These are phyloP conservation scores for Pascua sp. DNA, from an alignment of 1,284 basidiomycete species.

Conservation along the genomic window DNA sequence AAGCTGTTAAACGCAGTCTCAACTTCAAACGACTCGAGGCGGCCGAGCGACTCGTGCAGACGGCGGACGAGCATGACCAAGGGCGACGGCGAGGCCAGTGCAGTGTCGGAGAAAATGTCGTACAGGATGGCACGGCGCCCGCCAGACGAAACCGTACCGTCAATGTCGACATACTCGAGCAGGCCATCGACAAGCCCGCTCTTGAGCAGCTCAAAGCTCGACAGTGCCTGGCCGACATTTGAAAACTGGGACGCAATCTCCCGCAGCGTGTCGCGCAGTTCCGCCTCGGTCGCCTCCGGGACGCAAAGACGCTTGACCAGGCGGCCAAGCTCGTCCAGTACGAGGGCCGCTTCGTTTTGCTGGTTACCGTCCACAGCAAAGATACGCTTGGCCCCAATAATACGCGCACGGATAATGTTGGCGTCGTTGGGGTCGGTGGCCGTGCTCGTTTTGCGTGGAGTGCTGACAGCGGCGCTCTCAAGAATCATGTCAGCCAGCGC, in stretches of 20 bases:
- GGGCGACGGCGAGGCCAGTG: constrained; percentile 57
- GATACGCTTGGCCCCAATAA: constrained; percentile 71
- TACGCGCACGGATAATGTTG: constrained; percentile 79
- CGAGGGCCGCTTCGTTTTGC: constrained; percentile 60
- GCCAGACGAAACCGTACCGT: constrained; percentile 50
- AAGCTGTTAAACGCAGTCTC: constrained; percentile 61
- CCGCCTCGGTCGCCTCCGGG: constrained; percentile 56
- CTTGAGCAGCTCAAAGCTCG: constrained; percentile 92
- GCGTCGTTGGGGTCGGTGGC: constrained; percentile 73
- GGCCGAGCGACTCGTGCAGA: constrained; percentile 84
- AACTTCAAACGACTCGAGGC: constrained; percentile 92
- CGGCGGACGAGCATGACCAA: constrained; percentile 85
- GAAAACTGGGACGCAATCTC: constrained; percentile 76
- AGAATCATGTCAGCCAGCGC: constrained; percentile 38
- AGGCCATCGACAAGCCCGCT: constrained; percentile 88
- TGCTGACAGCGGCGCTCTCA: constrained; percentile 38
- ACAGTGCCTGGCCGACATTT: constrained; percentile 66
- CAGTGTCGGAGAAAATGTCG: constrained; percentile 64
- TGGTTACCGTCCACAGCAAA: constrained; percentile 57
- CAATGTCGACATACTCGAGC: constrained; percentile 73
- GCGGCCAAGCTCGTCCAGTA: constrained; percentile 55
- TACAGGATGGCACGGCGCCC: constrained; percentile 68
- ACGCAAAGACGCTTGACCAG: constrained; percentile 64
- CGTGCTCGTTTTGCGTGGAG: constrained; percentile 49
- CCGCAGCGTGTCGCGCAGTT: constrained; percentile 62